Conservation (phyloP, 169 alveolate species). For the Sarcocystis neurona region DNA sequence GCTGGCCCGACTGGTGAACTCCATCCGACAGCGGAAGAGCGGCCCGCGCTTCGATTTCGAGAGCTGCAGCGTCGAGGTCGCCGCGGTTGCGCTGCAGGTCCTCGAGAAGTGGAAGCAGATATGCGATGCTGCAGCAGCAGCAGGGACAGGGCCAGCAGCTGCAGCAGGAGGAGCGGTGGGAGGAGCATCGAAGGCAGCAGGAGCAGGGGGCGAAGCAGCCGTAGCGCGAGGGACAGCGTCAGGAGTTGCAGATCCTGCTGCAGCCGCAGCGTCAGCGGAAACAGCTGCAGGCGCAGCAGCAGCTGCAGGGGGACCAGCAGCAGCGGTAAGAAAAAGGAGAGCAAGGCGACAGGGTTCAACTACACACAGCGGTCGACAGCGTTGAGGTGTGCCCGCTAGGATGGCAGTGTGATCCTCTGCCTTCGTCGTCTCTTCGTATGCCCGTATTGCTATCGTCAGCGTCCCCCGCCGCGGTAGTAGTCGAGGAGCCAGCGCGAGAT, state of each 20-base stretch:
- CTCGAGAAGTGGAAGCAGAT: slow-evolving; percentile 12
- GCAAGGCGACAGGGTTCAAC: neutral
- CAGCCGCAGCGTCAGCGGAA: neutral
- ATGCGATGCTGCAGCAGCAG: neutral
- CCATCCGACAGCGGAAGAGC: slow-evolving; percentile 32
- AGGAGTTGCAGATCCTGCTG: neutral
- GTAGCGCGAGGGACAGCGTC: neutral
- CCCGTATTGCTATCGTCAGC: too few relatives aligned
- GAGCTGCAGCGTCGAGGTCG: slow-evolving; percentile 30
- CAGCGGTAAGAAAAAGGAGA: neutral
- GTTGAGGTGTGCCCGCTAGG: neutral
- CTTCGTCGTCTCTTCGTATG: too few relatives aligned
- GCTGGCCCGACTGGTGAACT: too few relatives aligned
- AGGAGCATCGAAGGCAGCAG: too few relatives aligned
- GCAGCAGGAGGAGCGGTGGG: neutral
- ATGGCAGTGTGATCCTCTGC: too few relatives aligned
- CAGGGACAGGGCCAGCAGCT: neutral
- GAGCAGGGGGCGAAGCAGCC: neutral
- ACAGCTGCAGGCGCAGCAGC: neutral
- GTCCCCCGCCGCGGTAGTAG: too few relatives aligned
- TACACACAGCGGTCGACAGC: neutral
- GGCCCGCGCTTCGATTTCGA: neutral
- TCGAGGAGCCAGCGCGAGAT: too few relatives aligned
- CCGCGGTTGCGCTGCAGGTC: slow-evolving; percentile 27
- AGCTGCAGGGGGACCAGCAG: neutral